Evolutionary conservation across 2,329 filamentous ascomycete genomes (phyloP), one percentile per base, ranked within the genome.

Genomic region (Colletotrichum horii): DNA sequence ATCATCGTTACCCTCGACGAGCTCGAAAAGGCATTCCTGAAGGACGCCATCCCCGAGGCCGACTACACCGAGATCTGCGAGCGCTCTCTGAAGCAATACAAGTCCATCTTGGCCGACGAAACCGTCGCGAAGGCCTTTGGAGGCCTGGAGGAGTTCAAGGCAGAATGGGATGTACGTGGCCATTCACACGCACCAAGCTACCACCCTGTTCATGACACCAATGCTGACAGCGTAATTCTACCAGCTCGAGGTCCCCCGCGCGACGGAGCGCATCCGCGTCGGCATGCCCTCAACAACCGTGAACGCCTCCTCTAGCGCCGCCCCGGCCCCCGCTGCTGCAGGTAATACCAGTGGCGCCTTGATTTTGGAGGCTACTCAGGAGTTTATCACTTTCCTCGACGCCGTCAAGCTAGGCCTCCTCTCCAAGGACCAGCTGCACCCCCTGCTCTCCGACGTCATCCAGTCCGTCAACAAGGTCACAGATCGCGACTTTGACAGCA

Each of bases 21-120:
- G 78, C 91, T 99, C 3, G 97, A 99, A 82, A 98, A 97, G 84
- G 97, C 96, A 1, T 99, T 98, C 82, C 91, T 99, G 52, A 97
- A 98, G 82, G 97, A 99, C 88, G 96, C 96, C 26, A 94, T 99
- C 66, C 92, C 94, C 8, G 97, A 98, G 85, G 90, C 90, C 68
- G 96, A 98, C 81, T 99, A 99, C 84, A 98, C 96, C 2, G 97
- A 98, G 82, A 98, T 97, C 78, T 99, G 97, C 88, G 95, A 96
- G 82, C 92, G 97, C 52, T 91, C 98, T 75, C 86, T 99, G 80
- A 97, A 98, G 85, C 97, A 99, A 87, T 99, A 99, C 89, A 98
- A 96, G 84, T 97, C 96, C 74, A 96, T 98, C 77, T 87, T 99
- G 34, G 93, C 94, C 34, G 95, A 98, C 82, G 96, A 98, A 79